phyloP scores from a whole-genome alignment of 2,329 filamentous ascomycete species.

The Dothiorella sarmentorum region DNA sequence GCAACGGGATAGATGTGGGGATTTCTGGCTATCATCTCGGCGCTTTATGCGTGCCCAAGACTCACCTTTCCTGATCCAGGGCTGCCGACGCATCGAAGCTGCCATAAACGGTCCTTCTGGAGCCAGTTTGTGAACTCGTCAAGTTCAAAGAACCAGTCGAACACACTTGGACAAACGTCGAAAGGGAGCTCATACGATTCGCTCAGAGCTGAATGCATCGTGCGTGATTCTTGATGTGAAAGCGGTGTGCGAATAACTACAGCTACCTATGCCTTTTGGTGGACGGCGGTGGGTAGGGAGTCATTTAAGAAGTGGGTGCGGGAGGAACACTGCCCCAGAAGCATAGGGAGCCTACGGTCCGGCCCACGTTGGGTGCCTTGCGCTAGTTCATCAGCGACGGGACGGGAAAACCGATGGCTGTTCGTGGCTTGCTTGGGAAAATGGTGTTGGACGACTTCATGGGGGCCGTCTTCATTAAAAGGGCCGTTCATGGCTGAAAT shows the following conservation, averaged over 20 bases:
- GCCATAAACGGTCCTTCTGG: background rate
- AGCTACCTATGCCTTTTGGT: no score
- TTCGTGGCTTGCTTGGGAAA: background rate
- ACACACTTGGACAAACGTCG: slow-evolving; percentile 22
- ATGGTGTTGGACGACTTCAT: no score
- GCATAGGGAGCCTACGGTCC: no score
- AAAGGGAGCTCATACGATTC: slow-evolving; percentile 12
- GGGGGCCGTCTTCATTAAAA: background rate
- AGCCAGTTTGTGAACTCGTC: slow-evolving; percentile 11
- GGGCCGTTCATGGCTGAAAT: background rate
- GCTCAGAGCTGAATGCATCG: slow-evolving; percentile 8
- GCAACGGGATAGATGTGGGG: no score
- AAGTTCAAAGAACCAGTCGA: slow-evolving; percentile 20
- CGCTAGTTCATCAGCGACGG: no score
- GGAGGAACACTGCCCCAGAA: no score
- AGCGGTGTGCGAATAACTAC: no score
- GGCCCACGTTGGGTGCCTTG: background rate
- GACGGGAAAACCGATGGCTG: no score
- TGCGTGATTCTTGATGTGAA: no score
- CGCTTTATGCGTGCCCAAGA: background rate
- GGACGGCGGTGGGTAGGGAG: no score
- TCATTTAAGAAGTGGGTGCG: no score
- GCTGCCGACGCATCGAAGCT: slow-evolving; percentile 13
- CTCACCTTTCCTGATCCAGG: slow-evolving; percentile 18
- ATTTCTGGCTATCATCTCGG: no score